A percentile compares a stretch with the other conserved stretches of the same genome.
Evolutionary conservation across 192 early-diverging fungal genomes (phyloP).

Genomic region (Haplosporangium gracile): DNA sequence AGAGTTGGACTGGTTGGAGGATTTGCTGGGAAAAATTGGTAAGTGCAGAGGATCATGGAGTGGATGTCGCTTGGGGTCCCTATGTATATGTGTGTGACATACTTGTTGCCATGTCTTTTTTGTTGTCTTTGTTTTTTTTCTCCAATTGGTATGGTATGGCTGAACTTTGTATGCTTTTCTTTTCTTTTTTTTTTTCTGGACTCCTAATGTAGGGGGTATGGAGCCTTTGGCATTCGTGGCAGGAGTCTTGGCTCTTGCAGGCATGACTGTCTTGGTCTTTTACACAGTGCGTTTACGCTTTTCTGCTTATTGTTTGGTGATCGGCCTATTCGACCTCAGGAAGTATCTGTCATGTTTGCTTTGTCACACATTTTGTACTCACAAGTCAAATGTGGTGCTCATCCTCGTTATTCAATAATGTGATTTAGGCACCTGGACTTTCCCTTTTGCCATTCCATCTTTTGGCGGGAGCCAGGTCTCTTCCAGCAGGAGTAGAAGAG

Average conservation of each 20-base stretch:
- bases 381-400: background rate
- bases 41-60: background rate
- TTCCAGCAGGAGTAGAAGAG: slow-evolving; percentile 18
- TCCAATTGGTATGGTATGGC: background rate
- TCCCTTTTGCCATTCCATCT: slow-evolving; percentile 38
- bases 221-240: slow-evolving; percentile 61
- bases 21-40: background rate
- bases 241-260: slow-evolving; percentile 60
- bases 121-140: background rate
- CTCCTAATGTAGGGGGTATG: slow-evolving; percentile 9
- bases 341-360: background rate
- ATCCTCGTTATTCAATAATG: background rate
- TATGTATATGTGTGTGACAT: background rate
- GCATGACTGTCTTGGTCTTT: slow-evolving; percentile 64
- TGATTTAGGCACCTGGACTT: slow-evolving; percentile 40
- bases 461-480: slow-evolving; percentile 23
- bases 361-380: too few relatives aligned
- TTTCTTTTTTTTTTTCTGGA: background rate
- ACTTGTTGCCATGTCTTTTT: background rate
- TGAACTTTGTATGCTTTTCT: background rate
- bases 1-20: slow-evolving; percentile 18
- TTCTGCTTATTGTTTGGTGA: background rate
- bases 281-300: slow-evolving; percentile 64
- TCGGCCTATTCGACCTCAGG: background rate
- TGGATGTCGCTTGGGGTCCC: background rate